A percentile compares a stretch with the other conserved stretches of the same genome.
These are phyloP conservation scores for Sonneratia alba DNA, from an alignment of 345 rosid species.

Conservation along the genomic window DNA sequence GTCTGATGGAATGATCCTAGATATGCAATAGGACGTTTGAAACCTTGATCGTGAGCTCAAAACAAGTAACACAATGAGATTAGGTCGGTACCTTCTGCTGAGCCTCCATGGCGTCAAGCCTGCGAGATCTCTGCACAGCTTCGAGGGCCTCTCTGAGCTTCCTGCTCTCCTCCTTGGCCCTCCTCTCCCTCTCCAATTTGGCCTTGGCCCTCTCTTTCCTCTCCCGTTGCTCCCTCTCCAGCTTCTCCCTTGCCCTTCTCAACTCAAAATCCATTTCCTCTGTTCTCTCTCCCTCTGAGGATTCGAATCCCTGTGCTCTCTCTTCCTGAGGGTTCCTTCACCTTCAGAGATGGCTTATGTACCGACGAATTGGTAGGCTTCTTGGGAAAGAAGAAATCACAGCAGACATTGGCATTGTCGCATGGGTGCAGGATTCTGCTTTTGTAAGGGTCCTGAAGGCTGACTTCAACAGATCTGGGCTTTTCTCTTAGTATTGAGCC, in stretches of 20 bases:
- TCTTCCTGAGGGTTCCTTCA: no score
- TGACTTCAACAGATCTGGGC: no score
- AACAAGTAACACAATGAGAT: background rate
- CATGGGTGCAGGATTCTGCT: no score
- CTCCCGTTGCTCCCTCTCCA: slow-evolving; percentile 79
- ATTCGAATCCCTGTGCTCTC: no score
- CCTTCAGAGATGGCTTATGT: no score
- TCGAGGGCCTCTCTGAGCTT: slow-evolving; percentile 83
- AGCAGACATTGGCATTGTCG: no score
- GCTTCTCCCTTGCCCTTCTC: slow-evolving; percentile 86
- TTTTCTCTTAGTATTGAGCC: no score
- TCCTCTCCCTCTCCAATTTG: slow-evolving; percentile 56
- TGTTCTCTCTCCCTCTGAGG: background rate
- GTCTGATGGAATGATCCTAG: background rate
- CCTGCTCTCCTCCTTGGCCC: slow-evolving; percentile 60
- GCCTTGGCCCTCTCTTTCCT: slow-evolving; percentile 70
- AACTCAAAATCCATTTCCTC: slow-evolving; percentile 86
- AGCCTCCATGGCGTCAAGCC: slow-evolving; percentile 74
- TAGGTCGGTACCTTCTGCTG: slow-evolving; percentile 49
- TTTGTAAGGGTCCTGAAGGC: no score
- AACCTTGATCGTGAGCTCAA: background rate
- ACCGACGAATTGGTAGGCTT: no score
- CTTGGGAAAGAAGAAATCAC: background rate
- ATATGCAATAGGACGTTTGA: background rate
- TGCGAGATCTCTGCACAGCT: slow-evolving; percentile 65